Evolutionary conservation across 768 basidiomycete genomes (phyloP).

Genomic region (Psilocybe subaeruginosa): DNA sequence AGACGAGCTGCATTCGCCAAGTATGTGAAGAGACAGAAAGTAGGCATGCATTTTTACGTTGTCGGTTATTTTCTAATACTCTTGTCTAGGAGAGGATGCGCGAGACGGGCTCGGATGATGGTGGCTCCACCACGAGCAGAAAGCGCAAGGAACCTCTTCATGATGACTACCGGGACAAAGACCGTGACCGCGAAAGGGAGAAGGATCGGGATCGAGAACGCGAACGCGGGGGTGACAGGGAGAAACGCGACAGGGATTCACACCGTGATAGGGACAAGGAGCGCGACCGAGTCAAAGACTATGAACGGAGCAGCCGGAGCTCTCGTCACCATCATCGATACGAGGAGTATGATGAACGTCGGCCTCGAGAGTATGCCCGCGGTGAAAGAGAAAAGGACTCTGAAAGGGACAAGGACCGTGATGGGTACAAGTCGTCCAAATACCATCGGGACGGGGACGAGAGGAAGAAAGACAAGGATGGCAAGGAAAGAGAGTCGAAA

Average conservation of each 20-base stretch:
- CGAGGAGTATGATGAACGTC: slow-evolving; percentile 50
- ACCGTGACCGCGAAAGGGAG: slow-evolving; percentile 56
- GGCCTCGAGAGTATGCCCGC: slow-evolving; percentile 40
- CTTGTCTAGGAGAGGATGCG: slow-evolving; percentile 71
- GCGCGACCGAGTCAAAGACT: slow-evolving; percentile 38
- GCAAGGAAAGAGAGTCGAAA: slow-evolving; percentile 39
- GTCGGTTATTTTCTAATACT: not conserved
- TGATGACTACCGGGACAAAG: slow-evolving; percentile 54
- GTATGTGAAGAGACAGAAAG: slow-evolving; percentile 91
- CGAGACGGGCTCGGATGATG: slow-evolving; percentile 80
- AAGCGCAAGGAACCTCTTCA: slow-evolving; percentile 75
- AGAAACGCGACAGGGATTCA: slow-evolving; percentile 30
- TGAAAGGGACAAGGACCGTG: slow-evolving; percentile 44
- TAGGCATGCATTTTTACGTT: slow-evolving; percentile 28
- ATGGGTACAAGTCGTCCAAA: slow-evolving; percentile 47
- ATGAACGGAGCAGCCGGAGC: slow-evolving; percentile 40
- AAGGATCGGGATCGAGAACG: slow-evolving; percentile 38
- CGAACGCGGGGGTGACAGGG: slow-evolving; percentile 18
- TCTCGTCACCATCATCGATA: slow-evolving; percentile 51
- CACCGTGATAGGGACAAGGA: slow-evolving; percentile 33
- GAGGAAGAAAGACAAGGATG: slow-evolving; percentile 53
- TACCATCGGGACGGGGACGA: slow-evolving; percentile 57
- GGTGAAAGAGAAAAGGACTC: slow-evolving; percentile 41
- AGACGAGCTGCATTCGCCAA: slow-evolving; percentile 83
- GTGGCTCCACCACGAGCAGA: slow-evolving; percentile 79